Base-by-base conservation (phyloP, 2,329 filamentous ascomycete genomes). In the Exophiala sp. region DNA sequence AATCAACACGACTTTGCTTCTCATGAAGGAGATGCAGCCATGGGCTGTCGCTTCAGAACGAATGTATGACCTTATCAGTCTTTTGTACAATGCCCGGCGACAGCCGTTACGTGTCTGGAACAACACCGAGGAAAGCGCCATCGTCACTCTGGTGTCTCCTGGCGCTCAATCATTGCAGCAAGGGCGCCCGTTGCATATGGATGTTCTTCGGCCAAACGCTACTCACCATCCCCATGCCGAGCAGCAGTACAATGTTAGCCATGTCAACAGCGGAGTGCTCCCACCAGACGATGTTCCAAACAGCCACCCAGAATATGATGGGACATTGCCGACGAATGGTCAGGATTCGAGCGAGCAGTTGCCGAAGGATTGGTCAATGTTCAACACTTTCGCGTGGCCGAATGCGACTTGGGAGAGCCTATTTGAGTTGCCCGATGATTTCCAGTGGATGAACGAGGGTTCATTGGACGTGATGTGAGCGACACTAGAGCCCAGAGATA, bases 71-170 rank as follows among this genome's bases (percentile, higher is more conserved):
- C 42, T 54, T 21, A 46, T 54, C 39, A 41, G 16, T 14, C 39
- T 49, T 32, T 34, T 54, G 40, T 50, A 54, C 41, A 34, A 45
- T 20, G 45, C 52, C 9, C 44, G 52, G 41, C 38, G 49, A 11
- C 52, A 54, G n/a, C 34, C 47, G 5, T 29, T 54, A 21, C 45
- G 52, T n/a, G 46, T 54, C n/a, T 54, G 52, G 52, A 54, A 54
- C 24, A 54, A 54, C 20, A 34, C 34, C 29, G 52, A 54, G 33
- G 47, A 54, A 24, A 54, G 52, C 18, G 45, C 52, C 16, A 39
- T 50, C 10, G 29, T 54, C 18, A 35, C 49, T 10, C 21, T 54
- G 2, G 45, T 38, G 3, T 45, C 52, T 35, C 46, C 52, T 12
- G 46, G 38, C 18, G 44, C 39, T 35, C 35, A 46, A 24, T 46